Evolutionary conservation across 805 yeast species (phyloP).

Genomic region (Lipomyces mesembrius): DNA sequence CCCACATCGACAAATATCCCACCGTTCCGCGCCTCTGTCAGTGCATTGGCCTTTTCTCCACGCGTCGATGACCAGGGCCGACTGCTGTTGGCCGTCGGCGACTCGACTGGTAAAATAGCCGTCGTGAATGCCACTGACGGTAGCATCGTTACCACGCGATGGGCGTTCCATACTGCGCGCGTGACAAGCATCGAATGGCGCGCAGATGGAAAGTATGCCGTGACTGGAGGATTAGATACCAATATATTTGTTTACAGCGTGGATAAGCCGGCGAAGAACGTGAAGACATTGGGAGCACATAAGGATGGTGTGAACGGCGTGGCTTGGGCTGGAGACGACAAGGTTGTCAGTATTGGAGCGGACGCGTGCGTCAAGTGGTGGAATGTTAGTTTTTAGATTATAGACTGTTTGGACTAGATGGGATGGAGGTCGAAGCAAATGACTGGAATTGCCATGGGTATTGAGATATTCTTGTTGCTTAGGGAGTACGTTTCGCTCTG

Average conservation of each 20-base stretch:
- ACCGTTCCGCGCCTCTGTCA: conserved; percentile 64
- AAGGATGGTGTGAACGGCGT: conserved; percentile 83
- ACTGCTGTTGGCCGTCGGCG: conserved; percentile 78
- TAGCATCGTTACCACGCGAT: conserved; percentile 72
- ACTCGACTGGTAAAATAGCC: conserved; percentile 81
- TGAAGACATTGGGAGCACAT: conserved; percentile 79
- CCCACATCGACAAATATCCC: conserved; percentile 40
- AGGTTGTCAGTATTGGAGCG: conserved; percentile 71
- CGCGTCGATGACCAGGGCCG: conserved; percentile 17
- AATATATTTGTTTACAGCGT: conserved; percentile 80
- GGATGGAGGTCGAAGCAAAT: too few relatives aligned
- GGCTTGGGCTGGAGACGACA: conserved; percentile 60
- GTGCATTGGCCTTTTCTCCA: conserved; percentile 41
- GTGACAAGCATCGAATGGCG: conserved; percentile 82
- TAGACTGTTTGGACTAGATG: neutral
- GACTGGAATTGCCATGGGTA: too few relatives aligned
- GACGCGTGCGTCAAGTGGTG: conserved; percentile 83
- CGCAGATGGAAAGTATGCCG: conserved; percentile 68
- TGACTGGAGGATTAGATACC: conserved; percentile 84
- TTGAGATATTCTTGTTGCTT: too few relatives aligned
- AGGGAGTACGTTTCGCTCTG: too few relatives aligned
- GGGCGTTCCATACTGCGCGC: conserved; percentile 93
- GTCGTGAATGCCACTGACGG: conserved; percentile 61
- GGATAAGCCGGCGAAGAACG: conserved; percentile 72
- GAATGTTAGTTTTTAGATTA: conserved; percentile 47